Evolutionary conservation across 2,329 filamentous ascomycete species (phyloP), one percentile per base, ranked within the genome.

Genomic region (Epichloe glyceriae): DNA sequence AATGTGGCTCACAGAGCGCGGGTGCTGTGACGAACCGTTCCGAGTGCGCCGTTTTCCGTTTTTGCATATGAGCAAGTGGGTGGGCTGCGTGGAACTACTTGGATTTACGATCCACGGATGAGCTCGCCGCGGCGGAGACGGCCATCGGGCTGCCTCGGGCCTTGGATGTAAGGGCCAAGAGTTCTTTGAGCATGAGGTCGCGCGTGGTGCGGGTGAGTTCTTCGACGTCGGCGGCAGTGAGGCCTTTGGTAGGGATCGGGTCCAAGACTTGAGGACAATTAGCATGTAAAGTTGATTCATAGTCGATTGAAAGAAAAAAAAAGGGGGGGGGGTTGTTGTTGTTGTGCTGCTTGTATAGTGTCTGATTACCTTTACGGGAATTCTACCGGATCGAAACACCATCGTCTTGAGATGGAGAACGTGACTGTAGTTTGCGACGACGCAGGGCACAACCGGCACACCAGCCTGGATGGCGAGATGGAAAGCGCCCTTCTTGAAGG

Each of bases 401-500:
- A 79, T 63, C 43, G 73, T 72, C 68, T 82, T 82, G 58, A 82
- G 67, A 60, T 80, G 81, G 56, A 90, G 69, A 35, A 90, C 63
- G 63, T 88, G 79, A 59, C 83, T 83, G 67, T 91, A 91, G 69
- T 89, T 90, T 64, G 86, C 85, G 33, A 81, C 79, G 45, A 89
- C 84, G 37, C 94, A 78, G 0, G 93, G 93, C 3, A 98, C 84
- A 60, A 98, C 87, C 26, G 90, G 90, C 5, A 96, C 93, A 57
- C 88, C 86, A 2, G 91, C 91, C 73, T 97, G 87, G 19, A 98
- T 80, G 44, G 93, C 93, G 35, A 98, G 77, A 67, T 98, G 91
- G 70, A 98, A 98, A 45, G 91, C 93, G 53, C 93, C 93, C 74
- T 98, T 98, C 73, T 98, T 98, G 76, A 97, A 98, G n/a, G 89